Conservation (phyloP, 2,329 filamentous ascomycete species). For the Penicillium digitatum region DNA sequence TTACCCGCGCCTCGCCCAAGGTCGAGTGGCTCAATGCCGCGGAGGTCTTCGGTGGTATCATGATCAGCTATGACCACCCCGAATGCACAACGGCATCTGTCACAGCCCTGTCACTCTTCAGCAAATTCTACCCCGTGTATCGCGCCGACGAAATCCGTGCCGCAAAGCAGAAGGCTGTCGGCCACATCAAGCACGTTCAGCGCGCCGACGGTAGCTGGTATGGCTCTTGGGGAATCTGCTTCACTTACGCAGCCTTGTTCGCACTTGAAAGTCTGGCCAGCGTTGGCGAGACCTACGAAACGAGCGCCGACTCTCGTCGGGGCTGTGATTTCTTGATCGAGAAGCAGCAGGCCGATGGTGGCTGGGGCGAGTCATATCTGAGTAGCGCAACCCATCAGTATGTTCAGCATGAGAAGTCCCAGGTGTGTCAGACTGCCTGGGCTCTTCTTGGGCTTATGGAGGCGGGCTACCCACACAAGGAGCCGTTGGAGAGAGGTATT, state of each 20-base stretch:
- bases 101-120: conserved; percentile 79
- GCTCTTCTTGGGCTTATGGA: conserved; percentile 77
- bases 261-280: conserved; percentile 79
- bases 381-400: conserved; percentile 75
- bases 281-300: conserved; percentile 76
- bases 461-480: conserved; percentile 71
- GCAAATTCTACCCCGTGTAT: conserved; percentile 75
- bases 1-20: conserved; percentile 68
- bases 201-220: conserved; percentile 89
- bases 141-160: conserved; percentile 67
- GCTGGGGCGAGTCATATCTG: conserved; percentile 94
- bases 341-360: conserved; percentile 81
- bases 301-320: conserved; percentile 63
- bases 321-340: conserved; percentile 83
- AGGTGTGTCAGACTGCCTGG: conserved; percentile 95
- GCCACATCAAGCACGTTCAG: conserved; percentile 79
- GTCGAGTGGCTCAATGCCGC: conserved; percentile 89
- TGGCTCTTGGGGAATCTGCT: conserved; percentile 96
- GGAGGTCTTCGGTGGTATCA: conserved; percentile 93
- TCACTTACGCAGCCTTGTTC: conserved; percentile 96
- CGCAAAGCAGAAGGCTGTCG: conserved; percentile 69
- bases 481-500: conserved; percentile 68
- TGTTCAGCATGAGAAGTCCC: conserved; percentile 70
- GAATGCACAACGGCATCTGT: conserved; percentile 96
- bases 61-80: conserved; percentile 98